phyloP scores from a whole-genome alignment of 2,329 filamentous ascomycete genomes.

The Diaporthe caulivora region DNA sequence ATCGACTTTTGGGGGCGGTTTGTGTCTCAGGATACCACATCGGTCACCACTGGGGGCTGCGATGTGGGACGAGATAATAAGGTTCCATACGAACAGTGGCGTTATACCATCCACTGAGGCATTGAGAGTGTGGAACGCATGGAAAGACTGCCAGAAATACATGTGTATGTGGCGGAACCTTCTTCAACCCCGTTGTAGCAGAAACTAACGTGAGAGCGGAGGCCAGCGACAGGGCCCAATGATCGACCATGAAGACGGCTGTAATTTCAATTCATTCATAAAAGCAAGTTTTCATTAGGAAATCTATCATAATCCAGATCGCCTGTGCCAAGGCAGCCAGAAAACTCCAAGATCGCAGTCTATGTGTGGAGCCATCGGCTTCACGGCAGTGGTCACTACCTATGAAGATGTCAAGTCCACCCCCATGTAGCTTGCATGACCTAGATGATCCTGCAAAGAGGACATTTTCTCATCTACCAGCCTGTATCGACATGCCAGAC shows the following conservation, averaged over 20 bases:
- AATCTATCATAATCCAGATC: conserved; percentile 41
- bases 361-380: conserved; percentile 34
- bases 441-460: conserved; percentile 31
- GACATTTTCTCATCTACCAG: neutral
- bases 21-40: too few species aligned
- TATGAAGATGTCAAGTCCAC: conserved; percentile 20
- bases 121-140: too few species aligned
- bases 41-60: too few species aligned
- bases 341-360: conserved; percentile 41
- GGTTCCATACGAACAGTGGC: too few species aligned
- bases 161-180: neutral
- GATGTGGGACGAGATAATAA: too few species aligned
- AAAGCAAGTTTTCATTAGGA: conserved; percentile 39
- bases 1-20: too few species aligned
- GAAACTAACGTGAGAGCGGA: too few species aligned
- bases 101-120: too few species aligned
- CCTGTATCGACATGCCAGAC: conserved; percentile 8
- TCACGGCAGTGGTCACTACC: conserved; percentile 19
- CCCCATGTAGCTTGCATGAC: conserved; percentile 16
- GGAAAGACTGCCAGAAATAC: neutral
- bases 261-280: conserved; percentile 4
- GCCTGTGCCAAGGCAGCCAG: conserved; percentile 40
- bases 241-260: neutral
- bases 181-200: too few species aligned
- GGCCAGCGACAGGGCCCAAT: neutral